These are phyloP conservation scores for Xylariaceae sp. DNA, from an alignment of 2,329 filamentous ascomycete genomes.

Conservation along the genomic window DNA sequence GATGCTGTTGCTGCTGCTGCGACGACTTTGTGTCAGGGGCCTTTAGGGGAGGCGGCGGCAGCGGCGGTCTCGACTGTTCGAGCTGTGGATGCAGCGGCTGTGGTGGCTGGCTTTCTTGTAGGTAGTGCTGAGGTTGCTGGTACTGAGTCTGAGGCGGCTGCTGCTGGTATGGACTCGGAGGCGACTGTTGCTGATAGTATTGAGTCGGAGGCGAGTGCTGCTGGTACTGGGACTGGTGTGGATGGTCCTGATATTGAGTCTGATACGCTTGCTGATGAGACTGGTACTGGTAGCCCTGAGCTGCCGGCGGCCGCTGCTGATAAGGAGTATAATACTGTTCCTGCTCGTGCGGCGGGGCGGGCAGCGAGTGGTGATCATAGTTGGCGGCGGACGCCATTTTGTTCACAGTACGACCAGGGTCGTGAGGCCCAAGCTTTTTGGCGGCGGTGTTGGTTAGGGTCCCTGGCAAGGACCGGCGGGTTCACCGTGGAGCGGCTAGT, in stretches of 20 bases:
- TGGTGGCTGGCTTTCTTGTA: constrained; percentile 15
- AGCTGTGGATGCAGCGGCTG: constrained; percentile 17
- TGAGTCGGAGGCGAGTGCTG: constrained; percentile 4
- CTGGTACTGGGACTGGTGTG: constrained; percentile 3
- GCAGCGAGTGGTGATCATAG: constrained; percentile 30
- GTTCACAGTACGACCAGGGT: constrained; percentile 12
- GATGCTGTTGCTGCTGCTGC: constrained; percentile 19
- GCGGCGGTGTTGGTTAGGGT: constrained; percentile 21
- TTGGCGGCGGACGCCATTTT: constrained; percentile 31
- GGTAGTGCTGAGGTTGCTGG: constrained; percentile 15
- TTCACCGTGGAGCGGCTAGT: constrained; percentile 24
- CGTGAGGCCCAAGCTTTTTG: constrained; percentile 23
- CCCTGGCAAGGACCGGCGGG: constrained; percentile 22
- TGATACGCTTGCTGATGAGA: constrained; percentile 11
- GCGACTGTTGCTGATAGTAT: constrained; percentile 9
- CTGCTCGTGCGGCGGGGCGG: constrained; percentile 27
- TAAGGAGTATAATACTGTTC: constrained; percentile 18
- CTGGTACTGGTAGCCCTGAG: constrained; percentile 1
- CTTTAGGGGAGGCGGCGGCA: constrained; percentile 12
- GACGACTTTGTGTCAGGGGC: constrained; percentile 13
- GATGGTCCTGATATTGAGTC: constrained; percentile 23
- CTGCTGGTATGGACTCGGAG: constrained; percentile 17
- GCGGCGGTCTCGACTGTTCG: constrained; percentile 25
- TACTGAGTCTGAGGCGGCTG: constrained; percentile 24
- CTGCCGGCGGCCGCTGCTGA: constrained; percentile 10